Percentiles rank a stretch among this genome's conserved stretches.
Conservation (phyloP, 805 yeast species). For the Saturnispora saitoi region DNA sequence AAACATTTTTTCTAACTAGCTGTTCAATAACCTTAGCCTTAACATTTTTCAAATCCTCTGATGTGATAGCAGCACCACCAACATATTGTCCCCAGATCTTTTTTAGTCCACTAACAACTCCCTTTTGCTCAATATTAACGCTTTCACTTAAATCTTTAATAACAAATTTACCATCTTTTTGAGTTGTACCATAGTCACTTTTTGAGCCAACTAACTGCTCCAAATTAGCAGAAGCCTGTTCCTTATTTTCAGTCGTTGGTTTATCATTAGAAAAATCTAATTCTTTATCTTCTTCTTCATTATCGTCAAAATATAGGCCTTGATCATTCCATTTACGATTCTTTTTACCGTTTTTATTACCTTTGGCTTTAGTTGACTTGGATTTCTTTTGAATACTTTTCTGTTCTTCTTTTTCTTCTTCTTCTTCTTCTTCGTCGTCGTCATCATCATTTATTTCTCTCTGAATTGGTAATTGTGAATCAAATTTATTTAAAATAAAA, state of each 20-base stretch:
- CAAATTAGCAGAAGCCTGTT: constrained; percentile 21
- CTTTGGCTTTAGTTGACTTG: constrained; percentile 18
- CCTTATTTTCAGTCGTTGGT: constrained; percentile 8
- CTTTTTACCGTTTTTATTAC: constrained; percentile 24
- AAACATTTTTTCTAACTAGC: constrained; percentile 77
- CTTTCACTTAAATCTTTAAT: constrained; percentile 50
- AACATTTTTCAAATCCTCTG: constrained; percentile 57
- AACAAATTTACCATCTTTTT: constrained; percentile 50
- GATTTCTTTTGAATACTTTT: constrained; percentile 6
- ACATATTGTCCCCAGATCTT: constrained; percentile 44
- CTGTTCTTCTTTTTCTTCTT: constrained; percentile 1
- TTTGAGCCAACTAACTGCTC: constrained; percentile 32
- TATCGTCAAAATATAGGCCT: constrained; percentile 44
- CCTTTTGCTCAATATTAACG: background rate
- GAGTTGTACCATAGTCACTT: constrained; percentile 33
- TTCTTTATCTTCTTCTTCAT: constrained; percentile 24
- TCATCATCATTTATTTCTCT: constrained; percentile 20
- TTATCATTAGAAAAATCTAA: constrained; percentile 48
- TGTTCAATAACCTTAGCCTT: constrained; percentile 63
- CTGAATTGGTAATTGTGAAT: constrained; percentile 7
- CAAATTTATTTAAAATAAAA: background rate
- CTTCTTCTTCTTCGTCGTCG: constrained; percentile 6
- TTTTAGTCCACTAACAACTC: constrained; percentile 1
- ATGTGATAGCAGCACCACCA: constrained; percentile 61
- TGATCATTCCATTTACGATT: constrained; percentile 61